phyloP scores from a whole-genome alignment of 306 rosid genomes.

The Ormosia emarginata region DNA sequence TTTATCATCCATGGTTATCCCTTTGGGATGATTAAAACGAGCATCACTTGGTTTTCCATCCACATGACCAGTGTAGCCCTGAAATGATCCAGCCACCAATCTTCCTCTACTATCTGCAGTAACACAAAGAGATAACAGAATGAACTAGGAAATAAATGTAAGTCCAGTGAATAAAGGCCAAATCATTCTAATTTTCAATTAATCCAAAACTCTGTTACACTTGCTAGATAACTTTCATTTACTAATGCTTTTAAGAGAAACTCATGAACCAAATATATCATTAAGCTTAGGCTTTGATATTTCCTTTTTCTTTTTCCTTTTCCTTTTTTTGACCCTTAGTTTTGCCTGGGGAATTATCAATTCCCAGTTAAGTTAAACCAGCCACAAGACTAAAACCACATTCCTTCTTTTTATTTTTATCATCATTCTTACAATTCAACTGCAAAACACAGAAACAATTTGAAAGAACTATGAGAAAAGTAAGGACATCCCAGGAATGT shows the following conservation, averaged over 20 bases:
- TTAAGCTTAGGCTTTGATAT: background rate
- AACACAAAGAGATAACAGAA: conserved; percentile 14
- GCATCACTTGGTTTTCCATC: conserved; percentile 97
- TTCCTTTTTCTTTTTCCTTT: background rate
- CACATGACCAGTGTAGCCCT: conserved; percentile 84
- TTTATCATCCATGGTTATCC: conserved; percentile 85
- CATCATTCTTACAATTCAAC: background rate
- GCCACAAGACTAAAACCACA: background rate
- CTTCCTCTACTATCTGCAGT: conserved; percentile 96
- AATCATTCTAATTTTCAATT: background rate
- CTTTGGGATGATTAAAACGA: conserved; percentile 94
- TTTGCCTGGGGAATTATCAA: background rate
- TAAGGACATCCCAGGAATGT: background rate
- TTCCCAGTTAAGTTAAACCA: background rate
- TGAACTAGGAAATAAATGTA: background rate
- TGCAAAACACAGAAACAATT: background rate
- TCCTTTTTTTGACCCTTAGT: background rate
- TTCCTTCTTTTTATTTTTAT: background rate
- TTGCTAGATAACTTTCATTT: conserved; percentile 3
- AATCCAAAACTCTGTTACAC: background rate
- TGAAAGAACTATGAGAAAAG: background rate
- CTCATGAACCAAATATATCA: background rate
- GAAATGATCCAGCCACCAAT: conserved; percentile 97
- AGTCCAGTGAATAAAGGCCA: background rate
- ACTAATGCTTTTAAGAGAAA: background rate